Conservation (phyloP, 805 yeast genomes). For the Teunomyces panamensis region DNA sequence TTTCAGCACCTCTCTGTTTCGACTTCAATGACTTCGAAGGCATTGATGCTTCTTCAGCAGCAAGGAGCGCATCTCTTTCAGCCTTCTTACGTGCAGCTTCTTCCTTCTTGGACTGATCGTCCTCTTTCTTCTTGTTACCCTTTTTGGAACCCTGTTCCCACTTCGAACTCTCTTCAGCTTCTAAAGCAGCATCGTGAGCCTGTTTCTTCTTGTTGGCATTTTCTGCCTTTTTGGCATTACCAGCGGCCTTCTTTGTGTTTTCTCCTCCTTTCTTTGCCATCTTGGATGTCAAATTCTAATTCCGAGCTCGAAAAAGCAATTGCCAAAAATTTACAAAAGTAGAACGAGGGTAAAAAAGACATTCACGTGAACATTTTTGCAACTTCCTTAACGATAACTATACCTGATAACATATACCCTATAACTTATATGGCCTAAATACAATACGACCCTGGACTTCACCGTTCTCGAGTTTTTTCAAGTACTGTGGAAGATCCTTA, state of each 20-base stretch:
- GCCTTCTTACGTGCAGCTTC: slow-evolving; percentile 78
- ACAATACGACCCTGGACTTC: slow-evolving; percentile 43
- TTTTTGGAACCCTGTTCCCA: slow-evolving; percentile 76
- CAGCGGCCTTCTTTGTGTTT: slow-evolving; percentile 57
- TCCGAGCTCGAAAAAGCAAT: slow-evolving; percentile 2
- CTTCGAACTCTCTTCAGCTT: slow-evolving; percentile 54
- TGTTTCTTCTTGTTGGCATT: slow-evolving; percentile 55
- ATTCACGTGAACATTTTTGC: background rate
- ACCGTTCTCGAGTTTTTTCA: slow-evolving; percentile 35
- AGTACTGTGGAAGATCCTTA: slow-evolving; percentile 32
- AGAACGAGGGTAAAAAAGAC: background rate
- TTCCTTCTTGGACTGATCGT: slow-evolving; percentile 64
- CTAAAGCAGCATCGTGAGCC: slow-evolving; percentile 46
- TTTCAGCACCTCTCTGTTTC: slow-evolving; percentile 66
- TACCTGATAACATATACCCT: too few relatives aligned
- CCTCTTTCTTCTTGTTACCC: slow-evolving; percentile 66
- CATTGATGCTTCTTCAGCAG: slow-evolving; percentile 61
- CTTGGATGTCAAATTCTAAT: background rate
- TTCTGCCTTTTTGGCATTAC: slow-evolving; percentile 67
- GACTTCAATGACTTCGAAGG: slow-evolving; percentile 53
- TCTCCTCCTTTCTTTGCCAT: slow-evolving; percentile 51
- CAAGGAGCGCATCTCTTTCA: slow-evolving; percentile 68
- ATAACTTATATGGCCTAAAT: slow-evolving; percentile 23
- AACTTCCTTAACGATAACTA: background rate
- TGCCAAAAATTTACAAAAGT: background rate